Evolutionary conservation across 768 basidiomycete species (phyloP).

Genomic region (Sutorius australiensis): DNA sequence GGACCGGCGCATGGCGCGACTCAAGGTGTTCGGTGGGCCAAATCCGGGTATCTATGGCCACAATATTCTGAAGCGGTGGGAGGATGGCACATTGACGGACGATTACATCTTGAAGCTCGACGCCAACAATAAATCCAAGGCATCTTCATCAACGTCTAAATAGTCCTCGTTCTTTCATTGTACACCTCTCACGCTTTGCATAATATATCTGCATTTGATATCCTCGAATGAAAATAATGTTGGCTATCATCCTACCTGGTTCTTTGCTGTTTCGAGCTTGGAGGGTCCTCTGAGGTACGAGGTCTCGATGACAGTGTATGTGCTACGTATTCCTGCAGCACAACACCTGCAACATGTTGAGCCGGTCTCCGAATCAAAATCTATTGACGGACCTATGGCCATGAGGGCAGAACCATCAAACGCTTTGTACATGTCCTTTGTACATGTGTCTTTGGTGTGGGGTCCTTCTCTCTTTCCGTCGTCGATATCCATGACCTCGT

Average conservation of each 20-base stretch:
- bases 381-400: conserved; percentile 52
- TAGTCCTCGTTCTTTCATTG: conserved; percentile 7
- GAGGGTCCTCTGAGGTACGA: background rate
- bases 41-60: conserved; percentile 73
- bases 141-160: conserved; percentile 3
- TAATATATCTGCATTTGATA: conserved; percentile 7
- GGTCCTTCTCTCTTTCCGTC: conserved; percentile 6
- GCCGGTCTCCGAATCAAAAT: background rate
- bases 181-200: background rate
- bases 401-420: conserved; percentile 72
- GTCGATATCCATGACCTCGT: conserved; percentile 5
- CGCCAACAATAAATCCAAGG: conserved; percentile 15
- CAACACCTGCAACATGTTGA: conserved; percentile 46
- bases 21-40: conserved; percentile 82
- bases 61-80: conserved; percentile 81
- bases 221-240: background rate
- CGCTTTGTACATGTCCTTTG: conserved; percentile 68
- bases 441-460: conserved; percentile 5
- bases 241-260: conserved; percentile 1
- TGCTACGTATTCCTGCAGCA: conserved; percentile 64
- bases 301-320: conserved; percentile 19
- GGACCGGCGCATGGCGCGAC: conserved; percentile 78
- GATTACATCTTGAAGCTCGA: conserved; percentile 28
- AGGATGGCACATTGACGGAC: conserved; percentile 68
- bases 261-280: conserved; percentile 9